phyloP scores from a whole-genome alignment of 257 asterid genomes.

The Solanum appendiculatum region DNA sequence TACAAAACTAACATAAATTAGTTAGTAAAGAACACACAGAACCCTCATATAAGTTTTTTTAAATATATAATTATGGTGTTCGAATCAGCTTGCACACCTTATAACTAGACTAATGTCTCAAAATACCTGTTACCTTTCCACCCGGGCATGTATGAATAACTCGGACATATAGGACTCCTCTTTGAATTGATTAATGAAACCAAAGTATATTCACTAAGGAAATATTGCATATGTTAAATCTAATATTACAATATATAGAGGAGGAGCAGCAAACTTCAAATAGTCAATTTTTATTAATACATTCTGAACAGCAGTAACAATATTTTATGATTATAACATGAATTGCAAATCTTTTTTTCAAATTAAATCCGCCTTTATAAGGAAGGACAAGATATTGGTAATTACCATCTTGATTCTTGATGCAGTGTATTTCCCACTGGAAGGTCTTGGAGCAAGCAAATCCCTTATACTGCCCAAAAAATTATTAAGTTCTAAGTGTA shows the following conservation, averaged over 20 bases:
- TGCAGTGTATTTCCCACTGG: slow-evolving; percentile 9
- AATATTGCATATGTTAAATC: not conserved
- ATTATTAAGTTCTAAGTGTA: too few species aligned
- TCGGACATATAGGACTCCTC: too few species aligned
- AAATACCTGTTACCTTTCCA: too few species aligned
- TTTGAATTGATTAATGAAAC: too few species aligned
- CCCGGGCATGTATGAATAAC: too few species aligned
- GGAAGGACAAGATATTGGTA: not conserved
- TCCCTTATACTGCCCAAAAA: slow-evolving; percentile 34
- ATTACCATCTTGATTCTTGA: slow-evolving; percentile 34
- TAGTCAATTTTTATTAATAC: not conserved
- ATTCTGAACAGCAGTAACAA: not conserved
- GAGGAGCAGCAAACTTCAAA: not conserved
- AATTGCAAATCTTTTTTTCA: not conserved
- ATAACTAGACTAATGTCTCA: too few species aligned
- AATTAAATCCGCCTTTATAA: not conserved
- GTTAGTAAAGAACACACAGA: too few species aligned
- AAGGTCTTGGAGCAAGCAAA: slow-evolving; percentile 30
- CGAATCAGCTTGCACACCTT: too few species aligned
- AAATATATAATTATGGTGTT: too few species aligned
- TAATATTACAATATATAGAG: not conserved
- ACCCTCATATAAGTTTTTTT: too few species aligned
- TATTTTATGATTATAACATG: not conserved
- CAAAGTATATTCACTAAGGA: not conserved
- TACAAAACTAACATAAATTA: too few species aligned